Percentiles rank a stretch among this genome's conserved stretches.
Evolutionary conservation across 2,329 filamentous ascomycete species (phyloP).

Genomic region (Xylaria sp.): DNA sequence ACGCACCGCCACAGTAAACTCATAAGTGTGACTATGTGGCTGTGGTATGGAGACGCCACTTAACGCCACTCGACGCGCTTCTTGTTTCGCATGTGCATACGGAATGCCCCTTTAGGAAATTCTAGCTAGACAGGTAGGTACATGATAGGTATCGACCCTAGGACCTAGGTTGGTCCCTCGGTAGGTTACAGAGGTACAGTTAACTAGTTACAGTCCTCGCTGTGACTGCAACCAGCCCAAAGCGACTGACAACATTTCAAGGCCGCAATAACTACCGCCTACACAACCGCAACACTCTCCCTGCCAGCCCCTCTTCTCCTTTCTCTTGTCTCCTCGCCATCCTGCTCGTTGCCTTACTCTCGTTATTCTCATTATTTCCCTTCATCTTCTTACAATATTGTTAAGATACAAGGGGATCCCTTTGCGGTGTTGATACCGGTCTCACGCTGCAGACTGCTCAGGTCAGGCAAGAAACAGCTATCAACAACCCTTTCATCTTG

Average conservation of each 20-base stretch:
- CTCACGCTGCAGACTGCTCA: neutral
- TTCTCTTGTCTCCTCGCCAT: neutral
- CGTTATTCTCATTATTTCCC: neutral
- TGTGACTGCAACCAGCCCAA: slow-evolving; percentile 5
- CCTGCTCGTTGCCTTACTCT: neutral
- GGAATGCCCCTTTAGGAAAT: slow-evolving; percentile 27
- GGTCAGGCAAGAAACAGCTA: neutral
- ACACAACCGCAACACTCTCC: slow-evolving; percentile 7
- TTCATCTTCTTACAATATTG: neutral
- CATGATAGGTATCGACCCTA: too few relatives aligned
- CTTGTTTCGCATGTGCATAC: neutral
- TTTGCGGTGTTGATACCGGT: neutral
- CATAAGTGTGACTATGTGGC: too few relatives aligned
- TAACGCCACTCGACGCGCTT: slow-evolving; percentile 31
- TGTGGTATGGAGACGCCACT: neutral
- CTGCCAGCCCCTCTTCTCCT: neutral
- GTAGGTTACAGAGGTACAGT: too few relatives aligned
- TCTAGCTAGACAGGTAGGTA: neutral
- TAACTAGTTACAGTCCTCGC: too few relatives aligned
- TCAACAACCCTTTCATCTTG: slow-evolving; percentile 1
- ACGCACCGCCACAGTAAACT: too few relatives aligned
- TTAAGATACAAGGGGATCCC: too few relatives aligned
- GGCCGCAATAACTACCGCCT: neutral
- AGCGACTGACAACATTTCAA: slow-evolving; percentile 2
- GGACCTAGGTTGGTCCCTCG: too few relatives aligned